Evolutionary conservation across 257 asterid species (phyloP).

Genomic region (Solanum paucissectum): DNA sequence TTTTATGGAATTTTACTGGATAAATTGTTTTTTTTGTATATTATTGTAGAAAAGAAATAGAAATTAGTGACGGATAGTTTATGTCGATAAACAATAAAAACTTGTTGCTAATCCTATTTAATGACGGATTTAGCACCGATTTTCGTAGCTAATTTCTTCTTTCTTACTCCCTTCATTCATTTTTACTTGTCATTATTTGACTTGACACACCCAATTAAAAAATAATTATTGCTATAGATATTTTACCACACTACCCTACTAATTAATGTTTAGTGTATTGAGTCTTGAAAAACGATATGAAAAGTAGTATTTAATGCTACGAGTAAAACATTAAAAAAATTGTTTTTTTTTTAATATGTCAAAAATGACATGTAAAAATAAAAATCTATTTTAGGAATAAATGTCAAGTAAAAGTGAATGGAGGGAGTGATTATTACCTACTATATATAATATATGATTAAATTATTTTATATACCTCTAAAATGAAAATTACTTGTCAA

Average conservation of each 20-base stretch:
- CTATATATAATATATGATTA: neutral
- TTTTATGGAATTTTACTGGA: fast-evolving
- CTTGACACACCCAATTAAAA: fast-evolving
- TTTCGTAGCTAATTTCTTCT: neutral
- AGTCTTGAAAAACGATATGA: neutral
- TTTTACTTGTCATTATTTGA: too few species aligned
- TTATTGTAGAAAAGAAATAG: neutral
- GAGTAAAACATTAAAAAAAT: neutral
- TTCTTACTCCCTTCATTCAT: neutral
- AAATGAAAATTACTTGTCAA: neutral
- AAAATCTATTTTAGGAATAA: neutral
- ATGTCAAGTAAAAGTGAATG: neutral
- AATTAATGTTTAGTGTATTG: too few species aligned
- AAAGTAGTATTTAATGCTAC: neutral
- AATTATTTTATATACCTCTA: neutral
- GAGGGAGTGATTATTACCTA: neutral
- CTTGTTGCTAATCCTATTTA: neutral
- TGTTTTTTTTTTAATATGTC: neutral
- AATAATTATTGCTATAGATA: fast-evolving
- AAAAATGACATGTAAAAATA: neutral
- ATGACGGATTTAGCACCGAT: neutral
- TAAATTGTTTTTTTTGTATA: fast-evolving
- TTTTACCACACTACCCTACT: neutral
- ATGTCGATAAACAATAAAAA: neutral
- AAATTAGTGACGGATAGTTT: neutral